phyloP scores from a whole-genome alignment of 148 eudicot species.

The Bassia scoparia region DNA sequence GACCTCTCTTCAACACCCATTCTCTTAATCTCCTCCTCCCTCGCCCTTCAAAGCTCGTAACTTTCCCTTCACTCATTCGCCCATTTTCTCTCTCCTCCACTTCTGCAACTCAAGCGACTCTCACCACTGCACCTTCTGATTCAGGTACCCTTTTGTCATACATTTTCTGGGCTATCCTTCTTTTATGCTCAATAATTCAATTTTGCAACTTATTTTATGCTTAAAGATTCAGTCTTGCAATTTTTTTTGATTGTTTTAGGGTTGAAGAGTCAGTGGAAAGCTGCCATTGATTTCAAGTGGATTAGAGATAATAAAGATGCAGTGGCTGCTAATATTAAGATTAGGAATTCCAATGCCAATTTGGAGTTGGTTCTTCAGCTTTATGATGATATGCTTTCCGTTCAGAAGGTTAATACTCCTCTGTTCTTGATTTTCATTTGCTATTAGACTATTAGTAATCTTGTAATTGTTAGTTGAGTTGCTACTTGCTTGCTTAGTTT shows the following conservation, averaged over 20 bases:
- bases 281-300: slow-evolving; percentile 92
- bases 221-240: neutral
- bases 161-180: neutral
- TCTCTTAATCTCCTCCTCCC: slow-evolving; percentile 20
- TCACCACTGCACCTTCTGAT: slow-evolving; percentile 27
- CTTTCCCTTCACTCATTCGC: slow-evolving; percentile 32
- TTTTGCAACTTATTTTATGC: neutral
- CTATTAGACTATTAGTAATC: neutral
- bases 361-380: slow-evolving; percentile 77
- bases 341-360: slow-evolving; percentile 68
- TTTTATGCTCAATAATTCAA: neutral
- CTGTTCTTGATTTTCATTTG: neutral
- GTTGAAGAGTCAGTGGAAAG: slow-evolving; percentile 77
- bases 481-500: neutral
- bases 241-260: slow-evolving; percentile 24
- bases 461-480: neutral
- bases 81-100: slow-evolving; percentile 38
- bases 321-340: slow-evolving; percentile 64
- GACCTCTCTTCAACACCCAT: slow-evolving; percentile 26
- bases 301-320: slow-evolving; percentile 65
- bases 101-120: slow-evolving; percentile 19
- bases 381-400: slow-evolving; percentile 53
- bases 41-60: slow-evolving; percentile 4
- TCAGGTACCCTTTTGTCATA: slow-evolving; percentile 28
- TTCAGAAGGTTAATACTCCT: slow-evolving; percentile 65